Evolutionary conservation across 495 filamentous ascomycete species (phyloP).

Genomic region (Tuber magnatum): DNA sequence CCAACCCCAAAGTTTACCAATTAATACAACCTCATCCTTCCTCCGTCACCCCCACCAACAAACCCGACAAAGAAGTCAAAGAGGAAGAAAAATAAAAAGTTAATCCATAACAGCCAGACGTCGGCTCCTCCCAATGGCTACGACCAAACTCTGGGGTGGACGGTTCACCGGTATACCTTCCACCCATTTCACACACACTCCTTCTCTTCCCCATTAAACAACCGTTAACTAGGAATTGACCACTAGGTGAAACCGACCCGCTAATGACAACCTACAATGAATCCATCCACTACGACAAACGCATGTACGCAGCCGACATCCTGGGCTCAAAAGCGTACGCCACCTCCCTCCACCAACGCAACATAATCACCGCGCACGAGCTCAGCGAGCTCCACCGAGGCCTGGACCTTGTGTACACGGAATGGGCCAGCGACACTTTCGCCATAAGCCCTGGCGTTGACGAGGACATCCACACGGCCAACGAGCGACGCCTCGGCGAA

Average conservation of each 20-base stretch:
- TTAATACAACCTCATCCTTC: neutral
- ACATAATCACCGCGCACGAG: constrained; percentile 68
- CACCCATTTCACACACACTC: constrained; percentile 5
- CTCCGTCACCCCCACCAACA: neutral
- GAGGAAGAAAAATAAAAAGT: neutral
- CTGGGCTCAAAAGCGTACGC: constrained; percentile 78
- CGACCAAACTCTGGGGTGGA: constrained; percentile 71
- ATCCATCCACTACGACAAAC: constrained; percentile 75
- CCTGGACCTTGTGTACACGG: constrained; percentile 61
- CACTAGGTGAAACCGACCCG: constrained; percentile 63
- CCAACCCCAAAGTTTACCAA: neutral
- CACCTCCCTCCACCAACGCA: constrained; percentile 67
- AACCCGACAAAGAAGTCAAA: neutral
- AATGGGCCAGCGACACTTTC: constrained; percentile 63
- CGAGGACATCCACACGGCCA: constrained; percentile 82
- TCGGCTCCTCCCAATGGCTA: constrained; percentile 32
- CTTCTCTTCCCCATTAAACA: constrained; percentile 11
- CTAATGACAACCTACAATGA: constrained; percentile 86
- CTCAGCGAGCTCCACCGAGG: constrained; percentile 70
- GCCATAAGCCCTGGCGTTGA: constrained; percentile 56
- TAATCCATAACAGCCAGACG: neutral
- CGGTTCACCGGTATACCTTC: constrained; percentile 60
- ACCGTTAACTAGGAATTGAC: constrained; percentile 17
- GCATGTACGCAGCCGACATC: constrained; percentile 75
- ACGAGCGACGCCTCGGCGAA: constrained; percentile 83